These are phyloP conservation scores for Hyaloscypha variabilis DNA, from an alignment of 495 filamentous ascomycete species.

Conservation along the genomic window DNA sequence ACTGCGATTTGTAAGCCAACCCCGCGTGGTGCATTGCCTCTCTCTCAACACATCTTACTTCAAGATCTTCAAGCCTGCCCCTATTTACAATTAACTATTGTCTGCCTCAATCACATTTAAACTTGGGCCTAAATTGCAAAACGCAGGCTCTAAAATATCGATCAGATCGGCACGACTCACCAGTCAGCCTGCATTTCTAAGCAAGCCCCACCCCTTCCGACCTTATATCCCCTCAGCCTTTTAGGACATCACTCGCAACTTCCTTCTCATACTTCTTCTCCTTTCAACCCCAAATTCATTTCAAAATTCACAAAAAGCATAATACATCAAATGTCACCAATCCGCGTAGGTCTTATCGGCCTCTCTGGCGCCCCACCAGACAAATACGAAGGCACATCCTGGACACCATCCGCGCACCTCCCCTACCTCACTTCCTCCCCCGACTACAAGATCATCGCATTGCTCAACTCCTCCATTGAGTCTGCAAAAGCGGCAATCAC, in stretches of 20 bases:
- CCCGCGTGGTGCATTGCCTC: too few species aligned
- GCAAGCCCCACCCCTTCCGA: background rate
- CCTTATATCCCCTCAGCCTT: too few species aligned
- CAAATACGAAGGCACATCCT: slow-evolving; percentile 33
- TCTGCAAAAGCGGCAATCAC: slow-evolving; percentile 51
- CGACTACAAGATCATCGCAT: slow-evolving; percentile 56
- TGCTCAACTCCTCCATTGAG: slow-evolving; percentile 55
- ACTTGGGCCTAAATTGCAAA: too few species aligned
- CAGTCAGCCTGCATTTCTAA: background rate
- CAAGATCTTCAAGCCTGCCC: background rate
- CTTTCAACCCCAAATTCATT: background rate
- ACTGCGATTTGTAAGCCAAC: too few species aligned
- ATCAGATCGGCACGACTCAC: too few species aligned
- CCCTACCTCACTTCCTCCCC: slow-evolving; percentile 49
- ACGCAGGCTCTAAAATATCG: too few species aligned
- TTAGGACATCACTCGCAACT: background rate
- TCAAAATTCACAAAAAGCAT: too few species aligned
- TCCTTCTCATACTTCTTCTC: background rate
- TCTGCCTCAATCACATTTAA: too few species aligned
- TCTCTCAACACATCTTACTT: background rate
- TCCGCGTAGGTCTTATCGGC: slow-evolving; percentile 61
- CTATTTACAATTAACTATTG: too few species aligned
- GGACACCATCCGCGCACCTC: slow-evolving; percentile 53
- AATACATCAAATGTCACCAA: slow-evolving; percentile 41
- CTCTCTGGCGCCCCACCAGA: slow-evolving; percentile 42